Percentiles rank a stretch among this genome's conserved stretches.
Conservation (phyloP, 1,284 basidiomycete species). For the Agroathelia rolfsii region DNA sequence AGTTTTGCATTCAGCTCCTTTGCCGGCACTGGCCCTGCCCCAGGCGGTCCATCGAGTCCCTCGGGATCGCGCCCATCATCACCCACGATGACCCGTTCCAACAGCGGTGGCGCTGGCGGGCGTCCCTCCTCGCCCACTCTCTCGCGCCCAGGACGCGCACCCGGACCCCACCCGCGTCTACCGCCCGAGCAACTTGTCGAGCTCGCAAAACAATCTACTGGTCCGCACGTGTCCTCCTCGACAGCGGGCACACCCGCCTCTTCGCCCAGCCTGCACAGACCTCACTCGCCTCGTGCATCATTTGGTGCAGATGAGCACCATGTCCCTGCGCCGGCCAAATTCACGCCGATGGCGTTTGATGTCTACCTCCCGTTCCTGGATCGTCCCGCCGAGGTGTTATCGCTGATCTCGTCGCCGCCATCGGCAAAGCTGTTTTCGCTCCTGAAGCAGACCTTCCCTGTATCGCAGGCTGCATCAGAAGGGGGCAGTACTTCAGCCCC, state of each 20-base stretch:
- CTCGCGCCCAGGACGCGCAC: slow-evolving; percentile 22
- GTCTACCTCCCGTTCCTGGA: slow-evolving; percentile 72
- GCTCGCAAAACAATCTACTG: slow-evolving; percentile 50
- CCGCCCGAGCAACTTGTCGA: slow-evolving; percentile 61
- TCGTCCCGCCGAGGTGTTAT: slow-evolving; percentile 52
- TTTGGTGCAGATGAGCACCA: too few relatives aligned
- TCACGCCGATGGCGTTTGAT: slow-evolving; percentile 59
- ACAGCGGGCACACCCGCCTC: slow-evolving; percentile 11
- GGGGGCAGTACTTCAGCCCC: slow-evolving; percentile 7
- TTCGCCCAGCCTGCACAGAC: slow-evolving; percentile 15
- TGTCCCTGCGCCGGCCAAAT: slow-evolving; percentile 39
- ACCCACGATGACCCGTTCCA: too few relatives aligned
- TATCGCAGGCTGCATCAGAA: slow-evolving; percentile 17
- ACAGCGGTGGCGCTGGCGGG: too few relatives aligned
- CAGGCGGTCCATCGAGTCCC: too few relatives aligned
- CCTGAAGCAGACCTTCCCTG: slow-evolving; percentile 56
- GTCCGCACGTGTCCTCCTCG: slow-evolving; percentile 27
- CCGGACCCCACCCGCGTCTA: slow-evolving; percentile 33
- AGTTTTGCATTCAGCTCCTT: slow-evolving; percentile 63
- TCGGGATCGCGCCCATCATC: neutral
- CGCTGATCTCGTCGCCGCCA: slow-evolving; percentile 50
- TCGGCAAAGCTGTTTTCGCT: slow-evolving; percentile 60
- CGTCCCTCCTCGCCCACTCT: slow-evolving; percentile 32
- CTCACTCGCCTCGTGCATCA: slow-evolving; percentile 10
- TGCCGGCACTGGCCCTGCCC: slow-evolving; percentile 25